These are phyloP conservation scores for Hymenoscyphus scutula DNA, from an alignment of 2,329 filamentous ascomycete genomes.

Conservation along the genomic window DNA sequence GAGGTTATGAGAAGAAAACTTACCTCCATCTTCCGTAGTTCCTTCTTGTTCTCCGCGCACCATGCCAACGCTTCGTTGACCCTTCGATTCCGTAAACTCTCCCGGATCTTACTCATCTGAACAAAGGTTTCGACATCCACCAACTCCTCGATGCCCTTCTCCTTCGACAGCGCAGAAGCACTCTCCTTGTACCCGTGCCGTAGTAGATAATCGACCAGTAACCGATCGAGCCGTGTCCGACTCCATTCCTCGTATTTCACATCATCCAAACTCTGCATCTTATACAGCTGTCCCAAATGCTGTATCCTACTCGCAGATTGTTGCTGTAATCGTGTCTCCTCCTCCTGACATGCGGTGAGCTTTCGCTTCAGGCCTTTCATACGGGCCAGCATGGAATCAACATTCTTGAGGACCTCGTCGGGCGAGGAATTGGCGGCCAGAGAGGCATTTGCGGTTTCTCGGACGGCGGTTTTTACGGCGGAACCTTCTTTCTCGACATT, in stretches of 20 bases:
- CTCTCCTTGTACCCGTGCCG: slow-evolving; percentile 78
- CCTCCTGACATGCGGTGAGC: slow-evolving; percentile 71
- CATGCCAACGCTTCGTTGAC: slow-evolving; percentile 80
- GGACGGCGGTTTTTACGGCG: slow-evolving; percentile 58
- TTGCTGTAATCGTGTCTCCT: slow-evolving; percentile 73
- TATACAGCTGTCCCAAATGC: slow-evolving; percentile 78
- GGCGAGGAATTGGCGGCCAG: slow-evolving; percentile 57
- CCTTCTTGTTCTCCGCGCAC: slow-evolving; percentile 92
- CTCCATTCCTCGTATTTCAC: slow-evolving; percentile 94
- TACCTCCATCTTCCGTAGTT: slow-evolving; percentile 82
- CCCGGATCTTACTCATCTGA: slow-evolving; percentile 73
- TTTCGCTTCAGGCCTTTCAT: slow-evolving; percentile 89
- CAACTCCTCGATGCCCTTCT: slow-evolving; percentile 73
- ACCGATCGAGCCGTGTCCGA: slow-evolving; percentile 72
- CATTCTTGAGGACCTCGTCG: slow-evolving; percentile 70
- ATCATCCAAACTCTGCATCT: slow-evolving; percentile 78
- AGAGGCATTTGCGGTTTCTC: slow-evolving; percentile 51
- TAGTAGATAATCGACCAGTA: slow-evolving; percentile 90
- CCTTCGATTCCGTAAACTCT: slow-evolving; percentile 66
- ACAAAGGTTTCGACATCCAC: slow-evolving; percentile 89
- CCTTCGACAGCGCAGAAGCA: slow-evolving; percentile 70
- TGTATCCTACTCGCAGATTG: slow-evolving; percentile 74
- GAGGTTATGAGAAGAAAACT: slow-evolving; percentile 30
- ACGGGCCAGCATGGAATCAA: slow-evolving; percentile 81
- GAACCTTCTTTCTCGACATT: slow-evolving; percentile 70